Base-by-base conservation (phyloP, 805 yeast genomes). In the Nakazawaea ambrosiae region DNA sequence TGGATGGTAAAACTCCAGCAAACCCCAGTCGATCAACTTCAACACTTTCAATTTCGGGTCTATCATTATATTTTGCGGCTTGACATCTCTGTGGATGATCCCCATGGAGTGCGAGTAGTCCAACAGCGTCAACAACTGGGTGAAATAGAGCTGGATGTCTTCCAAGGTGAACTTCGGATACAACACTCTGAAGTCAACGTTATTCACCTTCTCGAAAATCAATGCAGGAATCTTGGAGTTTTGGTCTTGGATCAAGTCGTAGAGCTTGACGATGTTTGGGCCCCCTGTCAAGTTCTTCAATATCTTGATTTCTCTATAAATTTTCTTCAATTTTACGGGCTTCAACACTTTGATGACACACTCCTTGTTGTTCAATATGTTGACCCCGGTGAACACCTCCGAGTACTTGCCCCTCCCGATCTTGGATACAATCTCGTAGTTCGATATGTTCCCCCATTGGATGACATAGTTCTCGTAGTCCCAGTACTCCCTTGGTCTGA, bases 91-190 rank as follows among this genome's bases (percentile, higher is more conserved):
- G 60, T 87, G 96, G 81, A 87, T 87, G 46, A 89, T 86, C 26
- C 97, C 97, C 81, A 83, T 83, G 5, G 94, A 82, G 63, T 89
- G 97, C 38, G 86, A 81, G 58, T 73, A 88, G 96, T 89, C 94
- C 45, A 89, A 68, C 0, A 96, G 96, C 40, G 67, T 71, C 50
- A 89, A 68, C 46, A 89, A 66, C 61, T 88, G 92, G 46, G 69
- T 78, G 75, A 89, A 85, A 61, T 89, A 89, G 61, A 60, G 86
- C 47, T 86, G 75, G 47, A 88, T 81, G 55, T 89, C 96, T 36
- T 63, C 60, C 49, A 80, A 78, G 16, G 77, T 68, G 50, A 89
- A 81, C 37, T 79, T 77, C 19, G 96, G 95, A 59, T 88, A 89
- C 46, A 89, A 66, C 10, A 83, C 75, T 52, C 96, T 72, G 62